Conservation (phyloP, 345 rosid species). For the Populus deltoides region DNA sequence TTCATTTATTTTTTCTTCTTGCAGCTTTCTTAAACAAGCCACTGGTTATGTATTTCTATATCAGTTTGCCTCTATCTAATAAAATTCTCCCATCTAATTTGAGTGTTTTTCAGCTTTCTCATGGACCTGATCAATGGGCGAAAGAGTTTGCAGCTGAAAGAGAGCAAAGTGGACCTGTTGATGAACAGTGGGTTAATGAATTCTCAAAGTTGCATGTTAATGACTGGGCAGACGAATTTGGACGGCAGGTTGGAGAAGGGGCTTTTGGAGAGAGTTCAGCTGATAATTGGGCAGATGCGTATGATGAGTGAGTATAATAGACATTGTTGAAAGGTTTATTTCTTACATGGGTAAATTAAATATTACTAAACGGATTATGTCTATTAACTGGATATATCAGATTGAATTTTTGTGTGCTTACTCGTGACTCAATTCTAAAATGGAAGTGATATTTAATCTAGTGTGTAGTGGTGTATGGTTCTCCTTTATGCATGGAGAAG, state of each 20-base stretch:
- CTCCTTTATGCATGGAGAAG: not conserved
- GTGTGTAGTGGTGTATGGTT: not conserved
- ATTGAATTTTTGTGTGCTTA: not conserved
- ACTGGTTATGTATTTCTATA: not conserved
- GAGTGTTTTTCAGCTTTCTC: constrained; percentile 12
- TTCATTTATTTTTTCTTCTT: not conserved
- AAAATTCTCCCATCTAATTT: not conserved
- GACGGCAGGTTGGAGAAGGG: constrained; percentile 62
- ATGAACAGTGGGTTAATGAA: constrained; percentile 93
- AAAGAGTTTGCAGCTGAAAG: constrained; percentile 71
- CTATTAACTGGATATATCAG: not conserved
- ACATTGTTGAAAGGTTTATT: constrained; percentile 15
- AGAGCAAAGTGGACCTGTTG: constrained; percentile 49
- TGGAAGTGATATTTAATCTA: not conserved
- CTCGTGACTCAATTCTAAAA: not conserved
- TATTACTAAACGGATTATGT: not conserved
- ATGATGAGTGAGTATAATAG: constrained; percentile 79
- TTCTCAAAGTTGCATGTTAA: constrained; percentile 85
- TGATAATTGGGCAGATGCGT: constrained; percentile 88
- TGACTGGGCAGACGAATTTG: constrained; percentile 97
- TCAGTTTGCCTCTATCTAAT: not conserved
- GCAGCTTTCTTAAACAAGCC: not conserved
- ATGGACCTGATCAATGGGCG: constrained; percentile 72
- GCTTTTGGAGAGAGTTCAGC: constrained; percentile 57
- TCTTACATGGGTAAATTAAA: not conserved